Evolutionary conservation across 106 monocot species (phyloP).

Genomic region (Acanthochlamys bracteata): DNA sequence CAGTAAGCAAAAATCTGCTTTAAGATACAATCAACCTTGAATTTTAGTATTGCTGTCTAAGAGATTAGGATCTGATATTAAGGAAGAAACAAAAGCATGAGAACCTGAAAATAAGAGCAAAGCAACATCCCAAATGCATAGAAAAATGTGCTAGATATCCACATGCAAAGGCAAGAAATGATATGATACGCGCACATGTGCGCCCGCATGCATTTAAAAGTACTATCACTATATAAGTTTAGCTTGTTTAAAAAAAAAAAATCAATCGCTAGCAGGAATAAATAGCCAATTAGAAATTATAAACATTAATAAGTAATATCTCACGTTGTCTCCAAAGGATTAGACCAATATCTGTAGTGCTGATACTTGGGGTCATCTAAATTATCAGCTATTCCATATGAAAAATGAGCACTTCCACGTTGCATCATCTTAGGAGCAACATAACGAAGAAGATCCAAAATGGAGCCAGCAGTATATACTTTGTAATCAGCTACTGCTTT

Average conservation of each 20-base stretch:
- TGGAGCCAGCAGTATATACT: constrained; percentile 59
- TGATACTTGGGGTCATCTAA: constrained; percentile 80
- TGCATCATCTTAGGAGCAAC: constrained; percentile 99
- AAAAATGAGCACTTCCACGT: constrained; percentile 89
- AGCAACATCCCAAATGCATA: no score
- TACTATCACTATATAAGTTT: no score
- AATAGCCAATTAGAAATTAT: neutral
- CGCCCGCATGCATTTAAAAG: no score
- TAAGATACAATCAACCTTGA: no score
- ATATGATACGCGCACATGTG: no score
- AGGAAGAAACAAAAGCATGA: no score
- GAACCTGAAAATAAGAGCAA: no score
- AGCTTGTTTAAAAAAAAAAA: neutral
- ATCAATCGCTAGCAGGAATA: neutral
- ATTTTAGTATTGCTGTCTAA: no score
- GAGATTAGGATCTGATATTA: no score
- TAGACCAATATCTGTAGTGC: constrained; percentile 98
- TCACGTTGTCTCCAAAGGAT: constrained; percentile 93
- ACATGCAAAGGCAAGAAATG: no score
- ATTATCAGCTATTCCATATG: constrained; percentile 93
- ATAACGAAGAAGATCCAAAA: constrained; percentile 86
- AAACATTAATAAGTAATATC: constrained; percentile 9
- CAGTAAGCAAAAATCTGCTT: no score
- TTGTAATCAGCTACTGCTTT: constrained; percentile 92
- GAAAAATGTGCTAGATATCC: no score